These are phyloP conservation scores for Chrysoporthe puriensis DNA, from an alignment of 2,329 filamentous ascomycete genomes.

Conservation along the genomic window DNA sequence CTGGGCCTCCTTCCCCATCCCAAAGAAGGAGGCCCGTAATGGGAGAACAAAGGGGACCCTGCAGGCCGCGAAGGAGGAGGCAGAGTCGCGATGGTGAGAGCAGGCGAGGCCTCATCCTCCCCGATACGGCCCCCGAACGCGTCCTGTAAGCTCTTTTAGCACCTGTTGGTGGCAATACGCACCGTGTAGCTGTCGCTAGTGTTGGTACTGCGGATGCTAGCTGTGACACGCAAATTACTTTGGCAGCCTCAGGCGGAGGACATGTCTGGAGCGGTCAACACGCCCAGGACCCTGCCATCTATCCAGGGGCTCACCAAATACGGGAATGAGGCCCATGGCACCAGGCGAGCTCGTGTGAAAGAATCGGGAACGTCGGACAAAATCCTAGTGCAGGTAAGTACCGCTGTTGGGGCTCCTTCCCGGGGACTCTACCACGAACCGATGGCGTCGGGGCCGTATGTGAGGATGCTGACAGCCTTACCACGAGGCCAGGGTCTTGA, in stretches of 20 bases:
- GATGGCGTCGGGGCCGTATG: not conserved
- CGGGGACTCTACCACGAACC: not conserved
- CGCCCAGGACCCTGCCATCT: not conserved
- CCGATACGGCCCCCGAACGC: not conserved
- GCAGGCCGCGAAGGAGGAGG: not conserved
- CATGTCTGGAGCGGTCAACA: not conserved
- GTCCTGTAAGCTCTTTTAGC: not conserved
- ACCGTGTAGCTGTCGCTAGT: not conserved
- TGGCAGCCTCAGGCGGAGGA: not conserved
- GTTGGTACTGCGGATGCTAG: not conserved
- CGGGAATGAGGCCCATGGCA: not conserved
- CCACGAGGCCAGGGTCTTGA: not conserved
- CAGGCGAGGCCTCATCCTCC: not conserved
- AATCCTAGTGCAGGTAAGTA: not conserved
- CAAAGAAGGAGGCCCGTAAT: not conserved
- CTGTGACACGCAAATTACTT: not conserved
- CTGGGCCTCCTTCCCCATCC: not conserved
- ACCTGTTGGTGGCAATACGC: not conserved
- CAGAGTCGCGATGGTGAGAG: not conserved
- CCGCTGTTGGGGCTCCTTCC: conserved; percentile 4
- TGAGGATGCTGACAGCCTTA: conserved; percentile 4
- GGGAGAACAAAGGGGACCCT: not conserved
- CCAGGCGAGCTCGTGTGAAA: not conserved
- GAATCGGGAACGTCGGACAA: too few relatives aligned
- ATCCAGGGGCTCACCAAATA: not conserved